phyloP scores from a whole-genome alignment of 106 monocot genomes.

The Apostasia shenzhenica region DNA sequence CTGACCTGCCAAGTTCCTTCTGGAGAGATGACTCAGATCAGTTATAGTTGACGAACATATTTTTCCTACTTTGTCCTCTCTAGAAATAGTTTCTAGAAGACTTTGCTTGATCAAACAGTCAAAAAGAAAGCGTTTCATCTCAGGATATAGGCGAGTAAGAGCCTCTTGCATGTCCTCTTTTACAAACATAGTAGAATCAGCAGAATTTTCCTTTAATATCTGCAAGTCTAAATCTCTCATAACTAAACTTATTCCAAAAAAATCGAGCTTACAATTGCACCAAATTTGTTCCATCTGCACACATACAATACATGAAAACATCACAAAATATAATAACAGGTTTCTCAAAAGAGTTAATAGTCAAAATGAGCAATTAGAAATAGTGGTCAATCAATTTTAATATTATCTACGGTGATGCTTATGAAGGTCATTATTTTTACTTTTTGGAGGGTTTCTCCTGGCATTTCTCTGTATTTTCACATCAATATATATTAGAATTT shows the following conservation, averaged over 20 bases:
- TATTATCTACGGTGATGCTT: not conserved
- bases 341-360: not conserved
- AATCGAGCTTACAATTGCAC: conserved; percentile 20
- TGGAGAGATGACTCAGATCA: conserved; percentile 12
- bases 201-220: not conserved
- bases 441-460: too few species aligned
- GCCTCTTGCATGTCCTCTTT: conserved; percentile 3
- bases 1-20: conserved; percentile 30
- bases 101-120: conserved; percentile 23
- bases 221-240: conserved; percentile 3
- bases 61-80: conserved; percentile 6
- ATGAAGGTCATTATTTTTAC: not conserved
- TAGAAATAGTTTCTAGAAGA: conserved; percentile 4
- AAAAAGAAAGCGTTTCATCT: conserved; percentile 8
- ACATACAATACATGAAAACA: not conserved
- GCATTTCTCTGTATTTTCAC: too few species aligned
- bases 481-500: too few species aligned
- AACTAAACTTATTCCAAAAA: not conserved
- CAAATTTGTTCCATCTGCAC: conserved; percentile 25
- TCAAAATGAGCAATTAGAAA: not conserved
- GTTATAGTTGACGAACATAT: conserved; percentile 12
- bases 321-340: not conserved
- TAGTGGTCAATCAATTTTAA: not conserved
- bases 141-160: not conserved
- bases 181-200: conserved; percentile 5